Percentiles rank a stretch among this genome's conserved stretches.
phyloP scores from a whole-genome alignment of 352 stramenopile species.

The Globisporangium radiosum region DNA sequence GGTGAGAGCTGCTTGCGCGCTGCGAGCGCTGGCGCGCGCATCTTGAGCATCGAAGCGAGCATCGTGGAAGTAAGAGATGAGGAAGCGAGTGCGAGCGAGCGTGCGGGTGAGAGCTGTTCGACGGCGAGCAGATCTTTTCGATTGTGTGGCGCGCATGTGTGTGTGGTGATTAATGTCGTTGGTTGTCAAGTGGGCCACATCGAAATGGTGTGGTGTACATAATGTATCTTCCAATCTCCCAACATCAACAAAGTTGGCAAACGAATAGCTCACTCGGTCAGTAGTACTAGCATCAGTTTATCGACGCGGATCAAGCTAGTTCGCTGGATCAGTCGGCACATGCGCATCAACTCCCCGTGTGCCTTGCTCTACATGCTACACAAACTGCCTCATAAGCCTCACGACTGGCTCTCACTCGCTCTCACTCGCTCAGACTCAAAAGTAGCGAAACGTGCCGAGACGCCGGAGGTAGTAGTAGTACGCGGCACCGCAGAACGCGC shows the following conservation, averaged over 20 bases:
- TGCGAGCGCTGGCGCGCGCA: slow-evolving; percentile 14
- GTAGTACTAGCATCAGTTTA: too few relatives aligned
- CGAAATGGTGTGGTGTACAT: too few relatives aligned
- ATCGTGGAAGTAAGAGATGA: neutral
- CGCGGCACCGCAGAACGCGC: slow-evolving; percentile 43
- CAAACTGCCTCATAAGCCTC: neutral
- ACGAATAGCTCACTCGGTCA: too few relatives aligned
- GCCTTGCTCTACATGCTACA: neutral
- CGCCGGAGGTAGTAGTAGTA: slow-evolving; percentile 59
- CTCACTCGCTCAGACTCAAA: neutral
- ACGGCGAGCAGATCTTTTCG: neutral
- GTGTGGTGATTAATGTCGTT: neutral
- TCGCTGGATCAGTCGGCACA: too few relatives aligned
- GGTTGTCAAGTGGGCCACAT: too few relatives aligned
- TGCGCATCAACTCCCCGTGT: neutral
- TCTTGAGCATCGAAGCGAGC: slow-evolving; percentile 24
- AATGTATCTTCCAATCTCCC: neutral
- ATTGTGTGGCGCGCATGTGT: neutral
- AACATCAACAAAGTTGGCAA: neutral
- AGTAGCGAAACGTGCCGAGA: neutral
- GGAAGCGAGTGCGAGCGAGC: neutral
- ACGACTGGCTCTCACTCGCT: neutral
- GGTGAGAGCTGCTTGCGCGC: slow-evolving; percentile 14
- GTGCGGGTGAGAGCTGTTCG: slow-evolving; percentile 1
- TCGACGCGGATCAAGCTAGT: too few relatives aligned